Base-by-base conservation (phyloP, 768 basidiomycete genomes). In the Clathrus columnatus region DNA sequence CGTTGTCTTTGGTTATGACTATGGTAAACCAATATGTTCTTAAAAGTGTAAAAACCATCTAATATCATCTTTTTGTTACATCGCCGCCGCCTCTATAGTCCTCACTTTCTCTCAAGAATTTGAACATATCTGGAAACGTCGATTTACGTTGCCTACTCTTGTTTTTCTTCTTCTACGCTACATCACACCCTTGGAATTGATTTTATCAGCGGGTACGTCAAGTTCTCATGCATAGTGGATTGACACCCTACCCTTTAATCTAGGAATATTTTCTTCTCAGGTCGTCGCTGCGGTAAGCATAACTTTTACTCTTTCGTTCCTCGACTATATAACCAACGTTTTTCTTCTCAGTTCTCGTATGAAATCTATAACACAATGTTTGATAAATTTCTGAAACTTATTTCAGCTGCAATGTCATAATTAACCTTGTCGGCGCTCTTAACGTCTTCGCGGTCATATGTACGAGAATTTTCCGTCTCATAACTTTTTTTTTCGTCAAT, bases 61-160 rank as follows among this genome's bases (percentile, higher is more conserved):
- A 7, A 32, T 32, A 32, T 7, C 30, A 32, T 14, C 14, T 32
- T 6, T 7, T 32, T 32, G 30, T 6, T 14, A 32, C n/a, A n/a
- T 14, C 7, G n/a, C 28, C n/a, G 36, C 11, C 7, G n/a, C 28
- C 48, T 50, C 17, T 41, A 4, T 20, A 51, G 50, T 21, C 27
- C 18, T 51, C 23, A 51, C 50, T 5, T 51, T 51, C 41, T 32
- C 50, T 41, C 50, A 20, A 41, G 50, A 51, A 23, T 11, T 51
- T 4, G 29, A 51, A 30, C 28, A 20, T 23, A 20, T 51, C 29
- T 51, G 50, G 50, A 32, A 36, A 41, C 27, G 30, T 36, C 30
- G 36, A 5, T 17, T 51, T 27, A 51, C 50, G 17, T 8, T 51
- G 7, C 17, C 28, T 7, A 51, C 50, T 8, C 4, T 42, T 8